A percentile compares a stretch with the other conserved stretches of the same genome.
Evolutionary conservation across 2,329 filamentous ascomycete species (phyloP).

Genomic region (Rutstroemia sp.): DNA sequence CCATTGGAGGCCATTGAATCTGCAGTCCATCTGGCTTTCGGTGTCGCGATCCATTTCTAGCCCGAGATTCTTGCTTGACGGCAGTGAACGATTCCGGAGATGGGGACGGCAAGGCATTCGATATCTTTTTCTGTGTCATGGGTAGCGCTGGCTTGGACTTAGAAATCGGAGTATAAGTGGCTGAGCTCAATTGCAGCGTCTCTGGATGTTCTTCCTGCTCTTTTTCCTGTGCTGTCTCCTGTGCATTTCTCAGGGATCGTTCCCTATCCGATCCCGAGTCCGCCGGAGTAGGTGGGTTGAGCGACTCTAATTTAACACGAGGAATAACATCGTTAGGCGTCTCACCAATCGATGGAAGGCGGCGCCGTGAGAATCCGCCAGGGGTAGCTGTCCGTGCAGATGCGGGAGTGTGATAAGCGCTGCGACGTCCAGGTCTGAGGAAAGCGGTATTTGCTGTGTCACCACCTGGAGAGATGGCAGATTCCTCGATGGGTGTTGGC

Average conservation of each 20-base stretch:
- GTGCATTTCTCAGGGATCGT: slow-evolving; percentile 27
- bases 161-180: slow-evolving; percentile 25
- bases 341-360: slow-evolving; percentile 75
- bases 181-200: slow-evolving; percentile 31
- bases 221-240: slow-evolving; percentile 23
- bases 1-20: slow-evolving; percentile 49
- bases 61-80: slow-evolving; percentile 51
- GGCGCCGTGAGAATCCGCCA: slow-evolving; percentile 51
- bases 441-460: slow-evolving; percentile 60
- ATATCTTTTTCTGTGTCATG: slow-evolving; percentile 48
- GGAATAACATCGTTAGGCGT: slow-evolving; percentile 46
- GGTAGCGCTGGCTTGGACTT: slow-evolving; percentile 59
- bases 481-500: slow-evolving; percentile 82
- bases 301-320: slow-evolving; percentile 32
- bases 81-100: slow-evolving; percentile 55
- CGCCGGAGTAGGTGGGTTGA: slow-evolving; percentile 34
- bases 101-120: slow-evolving; percentile 59
- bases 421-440: slow-evolving; percentile 57
- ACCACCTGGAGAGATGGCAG: slow-evolving; percentile 63
- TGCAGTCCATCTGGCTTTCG: slow-evolving; percentile 72
- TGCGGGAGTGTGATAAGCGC: slow-evolving; percentile 61
- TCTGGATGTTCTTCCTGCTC: slow-evolving; percentile 28
- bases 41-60: slow-evolving; percentile 65
- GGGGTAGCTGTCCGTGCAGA: slow-evolving; percentile 57
- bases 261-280: slow-evolving; percentile 42